Evolutionary conservation across 352 stramenopile species (phyloP), one percentile per base, ranked within the genome.

Genomic region (Phytophthora syringae): DNA sequence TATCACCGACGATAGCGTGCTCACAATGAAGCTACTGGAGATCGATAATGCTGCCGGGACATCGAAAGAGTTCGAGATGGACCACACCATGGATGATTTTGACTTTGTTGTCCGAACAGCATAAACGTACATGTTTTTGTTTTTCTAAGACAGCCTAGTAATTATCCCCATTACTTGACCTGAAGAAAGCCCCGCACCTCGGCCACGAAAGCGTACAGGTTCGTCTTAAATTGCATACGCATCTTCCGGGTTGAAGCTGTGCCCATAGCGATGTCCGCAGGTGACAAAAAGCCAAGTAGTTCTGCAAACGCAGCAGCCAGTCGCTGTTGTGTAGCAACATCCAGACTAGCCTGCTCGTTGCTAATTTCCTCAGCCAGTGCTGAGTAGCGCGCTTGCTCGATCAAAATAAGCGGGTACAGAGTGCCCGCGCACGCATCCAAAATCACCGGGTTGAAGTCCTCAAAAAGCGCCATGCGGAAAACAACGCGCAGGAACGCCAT

Each of bases 121-220:
- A 44, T 64, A 40, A 47, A 18, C n/a, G n/a, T n/a, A n/a, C n/a
- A n/a, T n/a, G n/a, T n/a, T n/a, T n/a, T n/a, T n/a, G n/a, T n/a
- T n/a, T 43, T 53, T 44, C 27, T 25, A 68, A 44, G 11, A 57
- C 22, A 24, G 45, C 21, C 22, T 9, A 54, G 44, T 55, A 60
- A 42, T 56, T 44, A n/a, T 54, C 25, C 27, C 16, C 27, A 28
- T 62, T 82, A 95, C 61, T 88, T 91, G 42, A 95, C 80, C 64
- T 93, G 84, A 30, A 95, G 79, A 55, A 93, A 95, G 9, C 87
- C 87, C 15, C 87, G 85, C 45, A 90, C 87, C 28, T 93, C 84
- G 44, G 82, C 84, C 20, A 93, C 85, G 52, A 95, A 95, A 15
- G 79, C 74, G 52, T 92, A 93, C 43, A 94, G 60, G 27, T 91